Evolutionary conservation across 495 filamentous ascomycete species (phyloP), one percentile per base, ranked within the genome.

Genomic region (Pyrenopolyporus hunteri): DNA sequence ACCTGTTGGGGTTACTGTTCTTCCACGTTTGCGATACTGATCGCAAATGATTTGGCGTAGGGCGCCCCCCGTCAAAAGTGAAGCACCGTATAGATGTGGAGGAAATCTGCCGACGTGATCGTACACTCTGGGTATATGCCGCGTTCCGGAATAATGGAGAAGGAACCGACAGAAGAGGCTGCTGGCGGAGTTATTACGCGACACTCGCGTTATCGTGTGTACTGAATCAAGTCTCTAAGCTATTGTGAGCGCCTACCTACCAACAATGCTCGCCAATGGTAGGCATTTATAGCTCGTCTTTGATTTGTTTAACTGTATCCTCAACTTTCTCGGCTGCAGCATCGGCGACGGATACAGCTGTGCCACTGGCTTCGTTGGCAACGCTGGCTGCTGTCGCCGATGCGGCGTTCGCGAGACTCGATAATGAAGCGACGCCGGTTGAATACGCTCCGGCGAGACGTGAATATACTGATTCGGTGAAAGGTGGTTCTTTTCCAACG

Each of bases 381-480:
- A 62, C 73, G 47, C 71, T 76, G 31, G 43, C 69, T 20, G 65
- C 73, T 1, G 71, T 72, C n/a, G 62, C 72, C n/a, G 70, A 68
- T 0, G 74, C 75, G 11, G 49, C 76, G 26, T 68, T 74, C 8
- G 69, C 73, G 6, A 74, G 29, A 47, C 73, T 76, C 10, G 71
- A 71, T 1, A 65, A 73, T 0, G 74, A 73, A 0, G 71, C 53
- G 10, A 63, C 14, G 1, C 69, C 71, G 0, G 71, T 73, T 0
- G 70, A 68, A 39, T 86, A 85, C 0, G 86, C 89, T 2, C 83
- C 84, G 26, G 80, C 81, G 4, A 97, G 80, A 16, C 87, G 82
- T 50, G 77, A 85, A 76, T 92, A 82, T 0, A 93, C 87, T 53
- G 87, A 89, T 61, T 97, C 90, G 0, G 89, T 91, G 65, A 90